Conservation (phyloP, 1,284 basidiomycete species). For the Puccinia triticina region DNA sequence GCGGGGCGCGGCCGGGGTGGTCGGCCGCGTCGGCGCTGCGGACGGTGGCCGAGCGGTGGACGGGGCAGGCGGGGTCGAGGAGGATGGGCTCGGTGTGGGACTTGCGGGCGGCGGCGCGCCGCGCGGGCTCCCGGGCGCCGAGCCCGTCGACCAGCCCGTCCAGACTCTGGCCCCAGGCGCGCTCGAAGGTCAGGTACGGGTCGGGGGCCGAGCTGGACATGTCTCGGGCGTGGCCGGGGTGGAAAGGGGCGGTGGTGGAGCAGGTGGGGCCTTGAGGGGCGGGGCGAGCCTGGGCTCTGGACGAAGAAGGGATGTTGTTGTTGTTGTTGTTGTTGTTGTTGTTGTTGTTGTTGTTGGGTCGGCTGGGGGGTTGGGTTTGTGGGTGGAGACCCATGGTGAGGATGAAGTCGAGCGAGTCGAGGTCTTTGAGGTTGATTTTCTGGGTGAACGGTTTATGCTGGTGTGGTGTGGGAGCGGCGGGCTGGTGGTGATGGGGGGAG, state of each 20-base stretch:
- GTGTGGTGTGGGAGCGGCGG: neutral
- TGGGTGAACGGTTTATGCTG: conserved; percentile 17
- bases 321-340: too few relatives aligned
- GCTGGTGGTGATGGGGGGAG: neutral
- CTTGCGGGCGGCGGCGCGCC: too few relatives aligned
- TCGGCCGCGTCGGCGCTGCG: conserved; percentile 35
- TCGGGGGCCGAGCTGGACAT: conserved; percentile 20
- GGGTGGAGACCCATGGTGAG: conserved; percentile 1
- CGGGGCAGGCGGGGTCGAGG: neutral
- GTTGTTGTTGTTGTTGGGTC: too few relatives aligned
- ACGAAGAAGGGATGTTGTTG: neutral
- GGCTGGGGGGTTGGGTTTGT: neutral
- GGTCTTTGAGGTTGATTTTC: conserved; percentile 35
- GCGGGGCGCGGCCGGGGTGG: neutral
- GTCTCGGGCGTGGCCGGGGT: neutral
- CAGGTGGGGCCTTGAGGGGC: neutral
- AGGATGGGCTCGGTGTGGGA: conserved; percentile 1
- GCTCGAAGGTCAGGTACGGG: conserved; percentile 34
- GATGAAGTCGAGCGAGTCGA: conserved; percentile 20
- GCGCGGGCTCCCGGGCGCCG: neutral
- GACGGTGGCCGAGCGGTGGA: conserved; percentile 31
- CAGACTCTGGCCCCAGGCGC: conserved; percentile 28
- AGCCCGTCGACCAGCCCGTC: conserved; percentile 33
- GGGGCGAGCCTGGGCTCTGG: neutral
- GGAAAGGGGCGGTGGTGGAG: neutral